Conservation (phyloP, 78 protist species). For the Polysphondylium violaceum region DNA sequence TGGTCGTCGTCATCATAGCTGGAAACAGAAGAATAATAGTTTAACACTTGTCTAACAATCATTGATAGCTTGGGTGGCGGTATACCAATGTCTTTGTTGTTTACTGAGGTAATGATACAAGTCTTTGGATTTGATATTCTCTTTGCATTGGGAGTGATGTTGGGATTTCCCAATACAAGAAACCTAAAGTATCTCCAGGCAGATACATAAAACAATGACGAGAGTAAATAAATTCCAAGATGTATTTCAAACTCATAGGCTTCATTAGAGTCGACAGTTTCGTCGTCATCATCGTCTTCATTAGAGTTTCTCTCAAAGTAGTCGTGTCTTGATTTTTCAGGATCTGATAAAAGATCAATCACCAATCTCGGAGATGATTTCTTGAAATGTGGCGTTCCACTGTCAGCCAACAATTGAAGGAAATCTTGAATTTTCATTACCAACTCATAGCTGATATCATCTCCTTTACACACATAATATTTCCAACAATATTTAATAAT, state of each 20-base stretch:
- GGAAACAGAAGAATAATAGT: constrained; percentile 43
- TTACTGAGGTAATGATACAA: background rate
- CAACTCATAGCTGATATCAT: background rate
- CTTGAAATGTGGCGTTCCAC: background rate
- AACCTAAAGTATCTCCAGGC: constrained; percentile 57
- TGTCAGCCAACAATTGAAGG: constrained; percentile 24
- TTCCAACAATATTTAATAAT: constrained; percentile 15
- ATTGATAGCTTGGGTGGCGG: constrained; percentile 5
- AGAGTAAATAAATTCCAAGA: constrained; percentile 27
- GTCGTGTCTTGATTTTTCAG: constrained; percentile 38
- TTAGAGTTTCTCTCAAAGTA: constrained; percentile 32
- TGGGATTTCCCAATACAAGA: constrained; percentile 11
- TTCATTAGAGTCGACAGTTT: constrained; percentile 1
- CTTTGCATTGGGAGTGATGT: background rate
- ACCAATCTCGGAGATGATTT: background rate
- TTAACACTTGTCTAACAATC: constrained; percentile 38
- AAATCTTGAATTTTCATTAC: constrained; percentile 20
- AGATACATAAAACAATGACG: constrained; percentile 16
- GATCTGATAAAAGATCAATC: constrained; percentile 9
- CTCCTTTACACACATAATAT: constrained; percentile 13
- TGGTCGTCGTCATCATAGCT: constrained; percentile 11
- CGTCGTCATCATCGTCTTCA: background rate
- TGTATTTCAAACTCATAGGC: constrained; percentile 57
- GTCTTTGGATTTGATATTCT: background rate
- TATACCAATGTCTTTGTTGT: background rate